These are phyloP conservation scores for Starmerella cellae DNA, from an alignment of 805 yeast genomes.

Conservation along the genomic window DNA sequence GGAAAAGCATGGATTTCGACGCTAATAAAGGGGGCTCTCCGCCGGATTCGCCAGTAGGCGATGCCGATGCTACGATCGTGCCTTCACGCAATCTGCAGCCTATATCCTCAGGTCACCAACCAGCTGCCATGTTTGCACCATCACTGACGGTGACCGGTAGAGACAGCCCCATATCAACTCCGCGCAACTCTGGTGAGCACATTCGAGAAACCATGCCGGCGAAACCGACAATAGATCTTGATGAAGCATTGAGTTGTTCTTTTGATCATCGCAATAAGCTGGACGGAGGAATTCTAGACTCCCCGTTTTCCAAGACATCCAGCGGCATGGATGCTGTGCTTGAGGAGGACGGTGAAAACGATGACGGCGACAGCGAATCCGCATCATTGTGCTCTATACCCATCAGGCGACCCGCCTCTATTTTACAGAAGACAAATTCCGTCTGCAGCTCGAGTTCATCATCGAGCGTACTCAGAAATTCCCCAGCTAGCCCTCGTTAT, in stretches of 20 bases:
- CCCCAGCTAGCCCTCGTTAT: slow-evolving; percentile 3
- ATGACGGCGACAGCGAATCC: slow-evolving; percentile 10
- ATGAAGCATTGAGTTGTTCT: slow-evolving; percentile 21
- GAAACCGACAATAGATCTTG: slow-evolving; percentile 19
- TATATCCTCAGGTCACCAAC: too few relatives aligned
- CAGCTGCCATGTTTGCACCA: background rate
- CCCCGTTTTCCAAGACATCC: slow-evolving; percentile 19
- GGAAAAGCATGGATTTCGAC: slow-evolving; percentile 4
- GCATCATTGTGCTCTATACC: slow-evolving; percentile 8
- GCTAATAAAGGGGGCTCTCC: background rate
- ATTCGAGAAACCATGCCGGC: slow-evolving; percentile 5
- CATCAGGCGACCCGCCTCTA: background rate
- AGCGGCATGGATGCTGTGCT: slow-evolving; percentile 19
- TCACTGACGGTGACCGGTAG: background rate
- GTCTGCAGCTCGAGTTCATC: slow-evolving; percentile 4
- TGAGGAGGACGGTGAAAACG: slow-evolving; percentile 22
- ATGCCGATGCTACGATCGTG: slow-evolving; percentile 1
- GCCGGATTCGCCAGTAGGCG: slow-evolving; percentile 2
- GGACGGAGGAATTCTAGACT: slow-evolving; percentile 14
- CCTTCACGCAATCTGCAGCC: background rate
- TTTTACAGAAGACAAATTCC: slow-evolving; percentile 9
- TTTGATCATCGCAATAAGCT: slow-evolving; percentile 14
- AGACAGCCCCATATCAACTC: slow-evolving; percentile 4
- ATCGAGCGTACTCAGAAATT: background rate
- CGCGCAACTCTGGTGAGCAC: slow-evolving; percentile 9